A percentile compares a stretch with the other conserved stretches of the same genome.
Evolutionary conservation across 108 stramenopile genomes (phyloP).

Genomic region (Nitzschia sp.): DNA sequence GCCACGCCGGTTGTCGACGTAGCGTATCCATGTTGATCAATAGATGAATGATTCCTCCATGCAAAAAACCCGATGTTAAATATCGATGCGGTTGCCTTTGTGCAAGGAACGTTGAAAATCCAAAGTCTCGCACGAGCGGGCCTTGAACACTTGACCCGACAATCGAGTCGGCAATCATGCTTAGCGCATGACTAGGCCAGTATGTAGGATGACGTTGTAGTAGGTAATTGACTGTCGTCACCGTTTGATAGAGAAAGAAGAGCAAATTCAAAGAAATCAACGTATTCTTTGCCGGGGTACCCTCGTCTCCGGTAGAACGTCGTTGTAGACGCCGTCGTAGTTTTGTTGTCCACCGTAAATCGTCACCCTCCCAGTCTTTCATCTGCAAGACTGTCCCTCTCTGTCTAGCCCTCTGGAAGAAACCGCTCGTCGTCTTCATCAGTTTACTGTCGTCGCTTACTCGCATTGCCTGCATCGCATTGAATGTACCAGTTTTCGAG

Average conservation of each 20-base stretch:
- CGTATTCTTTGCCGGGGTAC: background rate
- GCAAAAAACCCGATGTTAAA: constrained; percentile 76
- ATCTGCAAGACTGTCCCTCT: too few species aligned
- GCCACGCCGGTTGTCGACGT: constrained; percentile 59
- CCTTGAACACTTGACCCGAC: constrained; percentile 36
- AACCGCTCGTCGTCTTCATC: too few species aligned
- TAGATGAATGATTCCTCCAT: constrained; percentile 69
- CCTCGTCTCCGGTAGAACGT: background rate
- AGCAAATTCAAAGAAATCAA: constrained; percentile 47
- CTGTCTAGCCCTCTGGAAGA: too few species aligned
- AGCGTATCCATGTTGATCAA: constrained; percentile 57
- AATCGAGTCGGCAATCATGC: constrained; percentile 41
- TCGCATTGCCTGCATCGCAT: too few species aligned
- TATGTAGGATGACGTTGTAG: constrained; percentile 51
- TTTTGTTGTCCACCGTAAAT: constrained; percentile 35
- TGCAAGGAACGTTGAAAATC: constrained; percentile 47
- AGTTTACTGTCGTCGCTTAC: too few species aligned
- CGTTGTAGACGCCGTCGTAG: constrained; percentile 22
- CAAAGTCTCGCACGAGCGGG: constrained; percentile 61
- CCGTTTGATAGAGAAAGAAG: constrained; percentile 61
- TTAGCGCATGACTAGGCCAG: constrained; percentile 41
- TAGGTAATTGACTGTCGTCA: constrained; percentile 51
- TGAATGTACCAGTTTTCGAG: too few species aligned
- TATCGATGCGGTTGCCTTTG: constrained; percentile 67
- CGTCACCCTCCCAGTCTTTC: constrained; percentile 48